Conservation (phyloP, 306 rosid species). For the Dryas octopetala region DNA sequence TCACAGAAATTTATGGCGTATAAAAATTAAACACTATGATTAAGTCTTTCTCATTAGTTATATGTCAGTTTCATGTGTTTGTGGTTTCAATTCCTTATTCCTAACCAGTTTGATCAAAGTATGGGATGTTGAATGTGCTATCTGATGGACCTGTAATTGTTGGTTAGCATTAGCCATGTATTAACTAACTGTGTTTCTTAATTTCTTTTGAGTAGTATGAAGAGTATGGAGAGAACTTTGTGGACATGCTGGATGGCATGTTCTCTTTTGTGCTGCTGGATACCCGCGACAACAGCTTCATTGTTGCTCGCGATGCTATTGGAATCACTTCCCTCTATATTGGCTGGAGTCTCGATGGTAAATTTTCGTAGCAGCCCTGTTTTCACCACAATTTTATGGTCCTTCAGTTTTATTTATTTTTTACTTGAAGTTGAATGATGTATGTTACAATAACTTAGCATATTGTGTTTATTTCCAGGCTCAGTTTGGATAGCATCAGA, state of each 20-base stretch:
- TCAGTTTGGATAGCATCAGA: conserved; percentile 93
- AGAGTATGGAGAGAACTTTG: conserved; percentile 78
- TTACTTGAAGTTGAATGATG: neutral
- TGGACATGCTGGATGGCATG: conserved; percentile 90
- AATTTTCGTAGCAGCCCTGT: neutral
- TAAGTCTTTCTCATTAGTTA: neutral
- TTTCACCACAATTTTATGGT: neutral
- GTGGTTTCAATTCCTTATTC: neutral
- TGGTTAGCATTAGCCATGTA: neutral
- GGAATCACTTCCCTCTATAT: conserved; percentile 92
- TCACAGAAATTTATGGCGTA: neutral
- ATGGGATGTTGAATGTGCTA: neutral
- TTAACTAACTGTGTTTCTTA: conserved; percentile 1
- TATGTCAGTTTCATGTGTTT: neutral
- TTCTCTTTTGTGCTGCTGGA: conserved; percentile 89
- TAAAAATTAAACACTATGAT: neutral
- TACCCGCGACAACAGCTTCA: conserved; percentile 88
- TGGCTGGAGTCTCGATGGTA: conserved; percentile 98
- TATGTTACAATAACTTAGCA: neutral
- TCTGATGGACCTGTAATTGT: conserved; percentile 1
- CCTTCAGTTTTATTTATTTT: neutral
- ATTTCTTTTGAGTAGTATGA: conserved; percentile 56
- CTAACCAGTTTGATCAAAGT: neutral
- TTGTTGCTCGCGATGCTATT: conserved; percentile 94
- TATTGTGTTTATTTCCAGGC: conserved; percentile 41